These are phyloP conservation scores for Shiraia bambusicola DNA, from an alignment of 2,329 filamentous ascomycete species.

Conservation along the genomic window DNA sequence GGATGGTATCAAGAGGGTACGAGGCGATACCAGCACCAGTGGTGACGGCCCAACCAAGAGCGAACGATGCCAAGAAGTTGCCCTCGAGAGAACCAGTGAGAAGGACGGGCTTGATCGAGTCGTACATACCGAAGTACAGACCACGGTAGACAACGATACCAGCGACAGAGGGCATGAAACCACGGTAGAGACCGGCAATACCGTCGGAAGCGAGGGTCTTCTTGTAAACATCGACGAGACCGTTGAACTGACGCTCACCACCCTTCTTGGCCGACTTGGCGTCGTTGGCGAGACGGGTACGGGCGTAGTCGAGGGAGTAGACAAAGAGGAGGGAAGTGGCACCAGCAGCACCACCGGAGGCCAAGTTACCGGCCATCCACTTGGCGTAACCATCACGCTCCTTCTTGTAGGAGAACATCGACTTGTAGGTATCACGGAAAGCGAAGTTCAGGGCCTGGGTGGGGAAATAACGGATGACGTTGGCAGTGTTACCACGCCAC, in stretches of 20 bases:
- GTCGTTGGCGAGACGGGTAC: conserved; percentile 99
- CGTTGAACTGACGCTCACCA: conserved; percentile 99
- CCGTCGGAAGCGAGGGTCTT: conserved; percentile 99
- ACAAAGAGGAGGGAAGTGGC: conserved; percentile 99
- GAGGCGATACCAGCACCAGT: conserved; percentile 99
- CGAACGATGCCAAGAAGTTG: conserved; percentile 99
- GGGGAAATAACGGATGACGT: conserved; percentile 99
- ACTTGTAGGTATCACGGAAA: conserved; percentile 99
- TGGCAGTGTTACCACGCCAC: conserved; percentile 99
- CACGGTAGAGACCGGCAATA: conserved; percentile 99
- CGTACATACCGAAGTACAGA: conserved; percentile 99
- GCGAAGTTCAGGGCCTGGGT: conserved; percentile 99
- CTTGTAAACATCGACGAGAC: conserved; percentile 98
- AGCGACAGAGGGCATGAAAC: conserved; percentile 98
- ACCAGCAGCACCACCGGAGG: conserved; percentile 99
- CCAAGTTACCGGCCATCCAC: conserved; percentile 99
- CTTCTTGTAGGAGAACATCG: conserved; percentile 99
- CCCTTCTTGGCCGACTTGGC: conserved; percentile 96
- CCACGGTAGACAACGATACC: conserved; percentile 99
- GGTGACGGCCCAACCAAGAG: conserved; percentile 98
- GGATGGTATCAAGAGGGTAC: conserved; percentile 99
- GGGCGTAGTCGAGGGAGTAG: conserved; percentile 99
- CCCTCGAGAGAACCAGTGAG: conserved; percentile 87
- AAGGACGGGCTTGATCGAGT: conserved; percentile 99
- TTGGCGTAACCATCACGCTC: conserved; percentile 95